Evolutionary conservation across 1,139 yeast species (phyloP).

Genomic region (Hanseniaspora uvarum): DNA sequence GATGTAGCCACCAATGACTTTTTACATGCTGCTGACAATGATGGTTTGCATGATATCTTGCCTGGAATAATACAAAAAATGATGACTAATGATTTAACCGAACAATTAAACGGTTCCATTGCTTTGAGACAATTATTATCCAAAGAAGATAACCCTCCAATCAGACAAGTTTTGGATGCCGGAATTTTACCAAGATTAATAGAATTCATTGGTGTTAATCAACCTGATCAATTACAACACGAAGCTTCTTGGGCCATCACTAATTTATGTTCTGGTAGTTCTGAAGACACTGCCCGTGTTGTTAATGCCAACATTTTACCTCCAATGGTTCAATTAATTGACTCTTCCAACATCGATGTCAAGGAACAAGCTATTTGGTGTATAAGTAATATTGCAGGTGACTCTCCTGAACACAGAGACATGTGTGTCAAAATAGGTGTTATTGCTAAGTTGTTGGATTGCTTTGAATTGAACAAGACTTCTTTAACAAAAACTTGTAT

Average conservation of each 20-base stretch:
- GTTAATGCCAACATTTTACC: slow-evolving; percentile 94
- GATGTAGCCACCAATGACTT: slow-evolving; percentile 34
- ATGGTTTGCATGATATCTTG: slow-evolving; percentile 54
- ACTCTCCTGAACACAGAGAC: slow-evolving; percentile 80
- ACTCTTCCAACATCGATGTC: slow-evolving; percentile 76
- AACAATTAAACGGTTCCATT: slow-evolving; percentile 79
- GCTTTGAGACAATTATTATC: slow-evolving; percentile 88
- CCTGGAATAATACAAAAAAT: slow-evolving; percentile 81
- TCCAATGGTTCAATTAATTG: slow-evolving; percentile 67
- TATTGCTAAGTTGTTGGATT: slow-evolving; percentile 71
- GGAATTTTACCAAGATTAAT: slow-evolving; percentile 92
- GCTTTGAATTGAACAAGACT: slow-evolving; percentile 74
- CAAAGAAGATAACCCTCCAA: slow-evolving; percentile 96
- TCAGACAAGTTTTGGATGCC: slow-evolving; percentile 79
- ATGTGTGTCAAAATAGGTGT: slow-evolving; percentile 77
- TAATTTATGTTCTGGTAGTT: slow-evolving; percentile 90
- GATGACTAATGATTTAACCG: slow-evolving; percentile 64
- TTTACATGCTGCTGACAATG: slow-evolving; percentile 27
- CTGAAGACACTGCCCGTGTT: slow-evolving; percentile 81
- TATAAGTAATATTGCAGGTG: slow-evolving; percentile 97
- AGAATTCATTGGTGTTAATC: slow-evolving; percentile 66
- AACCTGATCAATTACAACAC: slow-evolving; percentile 79
- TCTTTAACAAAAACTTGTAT: slow-evolving; percentile 90
- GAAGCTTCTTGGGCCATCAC: slow-evolving; percentile 99
- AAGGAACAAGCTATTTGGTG: slow-evolving; percentile 99